These are phyloP conservation scores for Tuber magnatum DNA, from an alignment of 495 filamentous ascomycete species.

Conservation along the genomic window DNA sequence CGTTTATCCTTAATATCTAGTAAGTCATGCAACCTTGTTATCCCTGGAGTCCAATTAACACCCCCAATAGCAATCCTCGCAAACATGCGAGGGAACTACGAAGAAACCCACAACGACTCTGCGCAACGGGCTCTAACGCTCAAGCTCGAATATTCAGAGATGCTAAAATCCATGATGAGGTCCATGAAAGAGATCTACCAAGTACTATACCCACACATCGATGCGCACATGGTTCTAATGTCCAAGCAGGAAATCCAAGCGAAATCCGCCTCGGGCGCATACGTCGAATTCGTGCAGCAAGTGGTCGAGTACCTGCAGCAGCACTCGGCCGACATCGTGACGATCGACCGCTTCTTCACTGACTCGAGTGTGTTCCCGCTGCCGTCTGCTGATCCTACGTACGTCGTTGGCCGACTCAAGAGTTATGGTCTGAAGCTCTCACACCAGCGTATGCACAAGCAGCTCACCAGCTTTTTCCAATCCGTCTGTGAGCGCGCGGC, in stretches of 20 bases:
- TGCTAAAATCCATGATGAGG: constrained; percentile 55
- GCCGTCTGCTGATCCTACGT: constrained; percentile 58
- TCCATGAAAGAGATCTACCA: constrained; percentile 64
- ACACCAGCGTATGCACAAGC: constrained; percentile 49
- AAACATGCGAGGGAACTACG: constrained; percentile 57
- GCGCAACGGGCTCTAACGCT: constrained; percentile 41
- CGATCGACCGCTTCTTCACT: constrained; percentile 61
- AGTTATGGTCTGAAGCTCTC: constrained; percentile 57
- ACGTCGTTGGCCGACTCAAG: constrained; percentile 60
- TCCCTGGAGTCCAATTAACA: constrained; percentile 11
- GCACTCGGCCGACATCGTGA: constrained; percentile 56
- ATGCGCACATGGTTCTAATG: constrained; percentile 9
- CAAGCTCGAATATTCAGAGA: constrained; percentile 51
- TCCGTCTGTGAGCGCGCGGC: constrained; percentile 58
- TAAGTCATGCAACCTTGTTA: constrained; percentile 11
- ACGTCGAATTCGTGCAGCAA: constrained; percentile 60
- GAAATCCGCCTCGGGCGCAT: constrained; percentile 45
- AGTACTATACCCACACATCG: constrained; percentile 47
- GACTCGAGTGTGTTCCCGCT: constrained; percentile 59
- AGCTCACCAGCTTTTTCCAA: constrained; percentile 58
- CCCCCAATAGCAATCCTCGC: constrained; percentile 46
- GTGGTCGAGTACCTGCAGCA: constrained; percentile 60
- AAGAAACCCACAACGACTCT: constrained; percentile 40
- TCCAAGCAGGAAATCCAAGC: constrained; percentile 26
- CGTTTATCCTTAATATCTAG: constrained; percentile 56